phyloP scores from a whole-genome alignment of 106 monocot genomes.

The Dioscorea alata region DNA sequence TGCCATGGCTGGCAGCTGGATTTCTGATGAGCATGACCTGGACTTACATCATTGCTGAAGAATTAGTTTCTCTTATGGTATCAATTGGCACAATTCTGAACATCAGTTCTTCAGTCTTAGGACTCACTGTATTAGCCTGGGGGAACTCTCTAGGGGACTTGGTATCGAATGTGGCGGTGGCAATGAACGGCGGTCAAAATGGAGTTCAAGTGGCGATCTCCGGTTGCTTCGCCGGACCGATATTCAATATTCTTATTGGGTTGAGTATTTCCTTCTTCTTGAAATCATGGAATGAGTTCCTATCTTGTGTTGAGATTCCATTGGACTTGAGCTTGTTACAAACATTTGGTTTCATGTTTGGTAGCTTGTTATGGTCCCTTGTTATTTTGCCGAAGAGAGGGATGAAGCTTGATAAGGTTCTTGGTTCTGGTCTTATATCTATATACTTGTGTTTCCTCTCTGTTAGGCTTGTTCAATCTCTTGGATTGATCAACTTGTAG shows the following conservation, averaged over 20 bases:
- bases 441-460: conserved; percentile 32
- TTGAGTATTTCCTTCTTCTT: conserved; percentile 33
- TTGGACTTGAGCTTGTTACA: conserved; percentile 17
- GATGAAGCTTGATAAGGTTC: conserved; percentile 29
- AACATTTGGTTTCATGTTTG: conserved; percentile 30
- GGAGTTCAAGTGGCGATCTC: conserved; percentile 50
- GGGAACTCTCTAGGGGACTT: conserved; percentile 60
- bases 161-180: conserved; percentile 34
- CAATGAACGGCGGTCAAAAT: conserved; percentile 7
- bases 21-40: conserved; percentile 59
- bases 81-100: conserved; percentile 25
- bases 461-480: conserved; percentile 9
- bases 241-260: conserved; percentile 43
- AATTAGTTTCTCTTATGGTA: conserved; percentile 50
- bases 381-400: conserved; percentile 26
- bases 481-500: conserved; percentile 2
- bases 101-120: conserved; percentile 31
- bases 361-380: conserved; percentile 26
- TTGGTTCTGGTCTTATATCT: conserved; percentile 27
- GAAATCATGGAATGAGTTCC: conserved; percentile 19
- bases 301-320: background rate
- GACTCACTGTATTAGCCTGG: conserved; percentile 53
- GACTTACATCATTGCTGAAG: conserved; percentile 53
- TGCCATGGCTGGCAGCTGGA: conserved; percentile 50
- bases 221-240: conserved; percentile 55